These are phyloP conservation scores for Oemleria cerasiformis DNA, from an alignment of 306 rosid genomes.

Conservation along the genomic window DNA sequence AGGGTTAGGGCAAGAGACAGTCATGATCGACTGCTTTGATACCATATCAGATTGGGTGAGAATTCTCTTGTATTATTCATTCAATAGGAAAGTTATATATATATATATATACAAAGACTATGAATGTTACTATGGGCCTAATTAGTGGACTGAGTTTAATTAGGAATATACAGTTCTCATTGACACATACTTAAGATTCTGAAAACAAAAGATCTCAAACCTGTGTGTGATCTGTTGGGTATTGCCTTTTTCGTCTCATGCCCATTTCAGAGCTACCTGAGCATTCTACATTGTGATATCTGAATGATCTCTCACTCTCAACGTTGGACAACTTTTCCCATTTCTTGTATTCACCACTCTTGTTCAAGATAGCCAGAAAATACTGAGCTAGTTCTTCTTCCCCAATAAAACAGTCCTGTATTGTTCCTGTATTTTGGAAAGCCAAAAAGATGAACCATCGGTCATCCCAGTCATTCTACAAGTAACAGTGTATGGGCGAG, in stretches of 20 bases:
- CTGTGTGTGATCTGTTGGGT: slow-evolving; percentile 78
- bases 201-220: slow-evolving; percentile 29
- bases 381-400: slow-evolving; percentile 50
- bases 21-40: too few species aligned
- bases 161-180: too few species aligned
- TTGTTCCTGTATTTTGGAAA: slow-evolving; percentile 50
- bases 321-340: slow-evolving; percentile 34
- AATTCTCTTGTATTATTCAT: too few species aligned
- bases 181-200: too few species aligned
- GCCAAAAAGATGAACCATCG: slow-evolving; percentile 19
- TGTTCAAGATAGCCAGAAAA: slow-evolving; percentile 45
- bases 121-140: too few species aligned
- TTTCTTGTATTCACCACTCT: slow-evolving; percentile 42
- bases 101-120: too few species aligned
- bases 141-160: too few species aligned
- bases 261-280: slow-evolving; percentile 26
- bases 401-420: slow-evolving; percentile 44
- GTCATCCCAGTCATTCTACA: slow-evolving; percentile 1
- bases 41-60: too few species aligned
- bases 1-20: too few species aligned
- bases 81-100: too few species aligned
- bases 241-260: slow-evolving; percentile 39
- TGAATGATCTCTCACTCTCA: slow-evolving; percentile 9
- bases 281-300: slow-evolving; percentile 13
- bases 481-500: not conserved